Percentiles rank a stretch among this genome's conserved stretches.
phyloP scores from a whole-genome alignment of 169 alveolate genomes.

The Plasmodium billcollinsi region DNA sequence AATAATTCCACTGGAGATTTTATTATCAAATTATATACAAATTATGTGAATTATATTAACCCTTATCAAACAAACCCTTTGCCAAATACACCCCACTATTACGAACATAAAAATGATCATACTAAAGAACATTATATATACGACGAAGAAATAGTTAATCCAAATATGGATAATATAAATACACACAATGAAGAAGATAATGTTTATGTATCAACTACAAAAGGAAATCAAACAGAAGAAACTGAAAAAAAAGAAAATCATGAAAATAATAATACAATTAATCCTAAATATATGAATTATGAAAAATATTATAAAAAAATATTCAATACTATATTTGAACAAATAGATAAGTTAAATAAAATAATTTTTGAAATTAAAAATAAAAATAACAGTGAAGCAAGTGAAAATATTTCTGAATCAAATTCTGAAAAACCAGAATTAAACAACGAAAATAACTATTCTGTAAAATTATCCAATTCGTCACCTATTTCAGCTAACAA shows the following conservation, averaged over 20 bases:
- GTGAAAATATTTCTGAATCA: conserved; percentile 1
- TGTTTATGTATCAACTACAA: neutral
- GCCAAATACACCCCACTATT: neutral
- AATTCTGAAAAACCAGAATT: neutral
- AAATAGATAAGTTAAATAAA: neutral
- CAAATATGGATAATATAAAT: neutral
- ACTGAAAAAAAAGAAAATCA: neutral
- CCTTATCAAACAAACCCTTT: neutral
- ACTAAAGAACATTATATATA: neutral
- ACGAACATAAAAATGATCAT: neutral
- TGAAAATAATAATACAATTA: neutral
- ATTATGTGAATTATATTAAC: conserved; percentile 30
- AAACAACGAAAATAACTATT: neutral
- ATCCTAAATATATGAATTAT: neutral
- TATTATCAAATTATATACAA: conserved; percentile 24
- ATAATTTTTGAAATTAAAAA: neutral
- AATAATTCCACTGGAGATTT: conserved; percentile 48
- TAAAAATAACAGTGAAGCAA: neutral
- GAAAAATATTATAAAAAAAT: no score
- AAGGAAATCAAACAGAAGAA: neutral
- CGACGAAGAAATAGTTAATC: neutral
- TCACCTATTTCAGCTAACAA: no score
- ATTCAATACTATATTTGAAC: no score
- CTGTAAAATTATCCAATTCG: no score
- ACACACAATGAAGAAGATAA: neutral